phyloP scores from a whole-genome alignment of 2,329 filamentous ascomycete genomes.

The Elsinoe fawcettii region DNA sequence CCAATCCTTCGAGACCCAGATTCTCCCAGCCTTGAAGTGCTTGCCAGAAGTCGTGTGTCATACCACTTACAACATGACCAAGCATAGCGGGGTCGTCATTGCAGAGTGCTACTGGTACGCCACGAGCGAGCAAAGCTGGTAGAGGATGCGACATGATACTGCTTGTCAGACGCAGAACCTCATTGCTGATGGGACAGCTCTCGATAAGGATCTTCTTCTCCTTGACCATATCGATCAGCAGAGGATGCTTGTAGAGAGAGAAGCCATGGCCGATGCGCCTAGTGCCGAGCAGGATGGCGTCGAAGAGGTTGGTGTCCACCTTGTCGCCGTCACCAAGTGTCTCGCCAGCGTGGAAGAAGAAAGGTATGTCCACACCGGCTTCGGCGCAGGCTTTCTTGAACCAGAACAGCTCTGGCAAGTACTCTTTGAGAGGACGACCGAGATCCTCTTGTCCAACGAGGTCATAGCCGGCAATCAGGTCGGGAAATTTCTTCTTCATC shows the following conservation, averaged over 20 bases:
- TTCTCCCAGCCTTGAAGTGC: constrained; percentile 87
- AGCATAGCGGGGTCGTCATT: constrained; percentile 89
- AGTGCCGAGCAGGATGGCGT: constrained; percentile 78
- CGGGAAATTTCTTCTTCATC: constrained; percentile 69
- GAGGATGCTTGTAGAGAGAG: constrained; percentile 82
- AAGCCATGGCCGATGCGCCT: constrained; percentile 85
- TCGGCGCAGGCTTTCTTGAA: constrained; percentile 78
- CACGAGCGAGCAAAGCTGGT: constrained; percentile 74
- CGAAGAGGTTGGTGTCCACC: constrained; percentile 79
- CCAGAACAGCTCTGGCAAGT: constrained; percentile 84
- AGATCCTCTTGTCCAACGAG: constrained; percentile 80
- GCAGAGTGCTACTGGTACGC: constrained; percentile 73
- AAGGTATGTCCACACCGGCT: constrained; percentile 74
- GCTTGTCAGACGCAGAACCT: constrained; percentile 70
- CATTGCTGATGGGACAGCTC: constrained; percentile 84
- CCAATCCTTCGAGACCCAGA: constrained; percentile 77
- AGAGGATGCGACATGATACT: constrained; percentile 72
- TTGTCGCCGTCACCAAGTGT: constrained; percentile 69
- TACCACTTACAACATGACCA: constrained; percentile 70
- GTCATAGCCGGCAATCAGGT: constrained; percentile 80
- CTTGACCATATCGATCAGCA: constrained; percentile 81
- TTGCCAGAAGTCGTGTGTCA: constrained; percentile 94
- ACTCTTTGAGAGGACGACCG: constrained; percentile 65
- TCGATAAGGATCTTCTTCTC: constrained; percentile 83
- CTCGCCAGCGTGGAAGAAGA: constrained; percentile 94